Conservation (phyloP, 495 filamentous ascomycete species). For the Aspergillus cristatus region DNA sequence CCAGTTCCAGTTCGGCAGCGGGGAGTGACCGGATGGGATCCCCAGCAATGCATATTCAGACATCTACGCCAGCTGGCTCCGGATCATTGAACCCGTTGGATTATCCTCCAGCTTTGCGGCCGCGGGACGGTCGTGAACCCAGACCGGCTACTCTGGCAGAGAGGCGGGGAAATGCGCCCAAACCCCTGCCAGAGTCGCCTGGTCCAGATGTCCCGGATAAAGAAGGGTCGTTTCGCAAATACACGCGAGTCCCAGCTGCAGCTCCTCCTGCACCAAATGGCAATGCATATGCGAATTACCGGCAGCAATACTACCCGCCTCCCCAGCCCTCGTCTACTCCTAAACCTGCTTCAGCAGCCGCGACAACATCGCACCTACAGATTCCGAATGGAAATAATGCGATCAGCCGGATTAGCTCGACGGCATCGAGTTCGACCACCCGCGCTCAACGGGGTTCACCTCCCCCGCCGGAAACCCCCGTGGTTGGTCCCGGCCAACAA, state of each 20-base stretch:
- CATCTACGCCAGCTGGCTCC: slow-evolving; percentile 18
- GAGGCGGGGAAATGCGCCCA: slow-evolving; percentile 60
- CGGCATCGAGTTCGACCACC: slow-evolving; percentile 88
- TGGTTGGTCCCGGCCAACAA: slow-evolving; percentile 59
- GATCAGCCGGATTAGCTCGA: slow-evolving; percentile 75
- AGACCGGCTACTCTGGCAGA: slow-evolving; percentile 52
- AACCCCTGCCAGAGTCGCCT: slow-evolving; percentile 68
- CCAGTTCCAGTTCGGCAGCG: slow-evolving; percentile 28
- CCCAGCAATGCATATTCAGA: slow-evolving; percentile 18
- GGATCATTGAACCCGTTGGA: slow-evolving; percentile 28
- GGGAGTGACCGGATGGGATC: slow-evolving; percentile 17
- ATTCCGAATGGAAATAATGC: slow-evolving; percentile 35
- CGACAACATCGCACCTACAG: slow-evolving; percentile 11
- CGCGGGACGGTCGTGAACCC: slow-evolving; percentile 35
- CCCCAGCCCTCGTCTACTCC: slow-evolving; percentile 28
- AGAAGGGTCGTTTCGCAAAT: slow-evolving; percentile 52
- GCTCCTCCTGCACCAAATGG: slow-evolving; percentile 12
- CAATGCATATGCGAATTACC: slow-evolving; percentile 45
- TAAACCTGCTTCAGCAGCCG: slow-evolving; percentile 15
- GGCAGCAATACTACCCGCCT: slow-evolving; percentile 62
- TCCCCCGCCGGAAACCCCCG: slow-evolving; percentile 91
- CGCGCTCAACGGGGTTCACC: slow-evolving; percentile 86
- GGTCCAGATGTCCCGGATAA: slow-evolving; percentile 61
- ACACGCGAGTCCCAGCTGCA: slow-evolving; percentile 21
- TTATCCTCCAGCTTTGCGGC: slow-evolving; percentile 38